These are phyloP conservation scores for Sclerospora graminicola DNA, from an alignment of 352 stramenopile genomes.

Conservation along the genomic window DNA sequence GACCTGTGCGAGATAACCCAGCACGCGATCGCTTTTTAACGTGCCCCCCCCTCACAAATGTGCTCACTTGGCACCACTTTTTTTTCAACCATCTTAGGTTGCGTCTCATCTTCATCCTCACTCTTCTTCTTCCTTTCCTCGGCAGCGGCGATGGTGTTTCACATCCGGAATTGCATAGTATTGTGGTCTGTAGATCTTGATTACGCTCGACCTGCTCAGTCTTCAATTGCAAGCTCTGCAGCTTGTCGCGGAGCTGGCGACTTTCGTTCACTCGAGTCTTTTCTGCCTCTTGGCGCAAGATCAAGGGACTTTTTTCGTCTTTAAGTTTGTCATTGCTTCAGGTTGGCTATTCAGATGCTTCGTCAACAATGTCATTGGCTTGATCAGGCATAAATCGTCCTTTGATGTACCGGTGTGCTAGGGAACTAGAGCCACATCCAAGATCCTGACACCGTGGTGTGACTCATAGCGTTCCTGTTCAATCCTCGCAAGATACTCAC, in stretches of 20 bases:
- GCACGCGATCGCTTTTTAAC: conserved; percentile 88
- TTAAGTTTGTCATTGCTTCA: conserved; percentile 91
- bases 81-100: conserved; percentile 69
- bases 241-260: conserved; percentile 89
- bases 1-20: conserved; percentile 73
- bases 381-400: conserved; percentile 90
- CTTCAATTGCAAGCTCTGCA: conserved; percentile 88
- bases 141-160: conserved; percentile 73
- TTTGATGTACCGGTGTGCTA: conserved; percentile 91
- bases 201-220: conserved; percentile 89
- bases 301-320: conserved; percentile 86
- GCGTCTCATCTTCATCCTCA: conserved; percentile 40
- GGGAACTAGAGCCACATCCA: conserved; percentile 88
- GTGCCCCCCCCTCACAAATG: conserved; percentile 85
- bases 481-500: conserved; percentile 94
- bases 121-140: conserved; percentile 64
- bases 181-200: conserved; percentile 91
- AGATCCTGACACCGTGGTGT: conserved; percentile 94
- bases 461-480: conserved; percentile 94
- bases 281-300: conserved; percentile 87
- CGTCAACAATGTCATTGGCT: conserved; percentile 92
- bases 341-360: conserved; percentile 93
- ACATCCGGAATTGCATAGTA: conserved; percentile 93
- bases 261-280: conserved; percentile 90
- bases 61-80: conserved; percentile 83